Evolutionary conservation across 768 basidiomycete genomes (phyloP).

Genomic region (Hericium coralloides): DNA sequence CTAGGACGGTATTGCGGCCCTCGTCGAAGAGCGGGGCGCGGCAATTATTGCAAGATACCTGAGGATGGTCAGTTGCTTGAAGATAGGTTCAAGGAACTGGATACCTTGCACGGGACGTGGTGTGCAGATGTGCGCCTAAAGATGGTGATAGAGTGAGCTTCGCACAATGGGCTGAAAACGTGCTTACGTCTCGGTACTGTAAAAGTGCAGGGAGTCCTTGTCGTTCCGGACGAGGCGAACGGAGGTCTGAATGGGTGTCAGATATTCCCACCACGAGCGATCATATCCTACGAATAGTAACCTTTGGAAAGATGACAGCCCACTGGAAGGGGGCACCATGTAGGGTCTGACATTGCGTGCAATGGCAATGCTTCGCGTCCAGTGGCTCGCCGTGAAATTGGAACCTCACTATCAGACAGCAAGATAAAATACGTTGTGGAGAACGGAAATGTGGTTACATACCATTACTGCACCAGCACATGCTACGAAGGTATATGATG

Average conservation of each 20-base stretch:
- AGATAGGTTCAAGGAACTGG: neutral
- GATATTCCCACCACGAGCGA: neutral
- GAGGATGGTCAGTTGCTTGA: neutral
- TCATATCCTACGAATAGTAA: neutral
- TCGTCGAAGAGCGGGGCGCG: constrained; percentile 26
- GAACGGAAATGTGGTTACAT: neutral
- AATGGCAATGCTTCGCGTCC: constrained; percentile 27
- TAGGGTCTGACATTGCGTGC: constrained; percentile 22
- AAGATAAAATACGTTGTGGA: neutral
- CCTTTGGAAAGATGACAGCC: constrained; percentile 28
- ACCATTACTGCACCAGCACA: constrained; percentile 24
- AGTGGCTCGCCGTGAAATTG: constrained; percentile 24
- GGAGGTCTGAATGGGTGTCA: constrained; percentile 16
- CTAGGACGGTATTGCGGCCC: constrained; percentile 23
- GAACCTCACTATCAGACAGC: constrained; percentile 13
- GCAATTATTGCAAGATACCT: constrained; percentile 23
- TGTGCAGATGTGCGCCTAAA: constrained; percentile 11
- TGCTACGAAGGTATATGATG: constrained; percentile 2
- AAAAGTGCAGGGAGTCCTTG: constrained; percentile 22
- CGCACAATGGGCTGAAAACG: neutral
- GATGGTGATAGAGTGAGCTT: neutral
- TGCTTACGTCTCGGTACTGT: constrained; percentile 17
- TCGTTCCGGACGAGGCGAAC: constrained; percentile 22
- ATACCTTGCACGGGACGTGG: constrained; percentile 24
- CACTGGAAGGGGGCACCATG: constrained; percentile 26